A percentile compares a stretch with the other conserved stretches of the same genome.
Evolutionary conservation across 495 filamentous ascomycete genomes (phyloP).

Genomic region (Aspergillus olivimuriae): DNA sequence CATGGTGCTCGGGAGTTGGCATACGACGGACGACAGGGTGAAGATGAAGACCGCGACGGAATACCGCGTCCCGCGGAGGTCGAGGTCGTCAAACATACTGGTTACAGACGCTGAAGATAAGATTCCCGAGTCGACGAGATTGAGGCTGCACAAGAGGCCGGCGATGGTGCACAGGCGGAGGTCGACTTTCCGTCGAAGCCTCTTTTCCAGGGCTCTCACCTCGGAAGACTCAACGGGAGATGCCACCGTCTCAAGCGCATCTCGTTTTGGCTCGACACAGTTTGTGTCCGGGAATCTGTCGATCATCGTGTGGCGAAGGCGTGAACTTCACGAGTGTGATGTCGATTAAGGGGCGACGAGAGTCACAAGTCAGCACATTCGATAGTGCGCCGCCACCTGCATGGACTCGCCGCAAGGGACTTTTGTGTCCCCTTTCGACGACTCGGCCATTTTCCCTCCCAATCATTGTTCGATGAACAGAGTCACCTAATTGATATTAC

Average conservation of each 20-base stretch:
- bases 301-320: no score
- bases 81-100: constrained; percentile 61
- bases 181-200: constrained; percentile 60
- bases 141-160: constrained; percentile 64
- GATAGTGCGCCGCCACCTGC: no score
- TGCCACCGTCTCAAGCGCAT: not conserved
- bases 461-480: no score
- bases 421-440: no score
- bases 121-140: constrained; percentile 69
- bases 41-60: constrained; percentile 75
- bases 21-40: constrained; percentile 66
- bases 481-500: no score
- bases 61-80: constrained; percentile 58
- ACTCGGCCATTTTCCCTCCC: no score
- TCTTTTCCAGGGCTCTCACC: constrained; percentile 24
- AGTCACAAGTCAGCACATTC: no score
- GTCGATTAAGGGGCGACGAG: no score
- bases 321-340: no score
- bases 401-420: no score
- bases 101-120: constrained; percentile 73
- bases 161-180: constrained; percentile 70
- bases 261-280: no score
- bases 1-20: constrained; percentile 69
- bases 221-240: not conserved
- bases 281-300: no score